These are phyloP conservation scores for Sugiyamaella americana DNA, from an alignment of 805 yeast species.

Conservation along the genomic window DNA sequence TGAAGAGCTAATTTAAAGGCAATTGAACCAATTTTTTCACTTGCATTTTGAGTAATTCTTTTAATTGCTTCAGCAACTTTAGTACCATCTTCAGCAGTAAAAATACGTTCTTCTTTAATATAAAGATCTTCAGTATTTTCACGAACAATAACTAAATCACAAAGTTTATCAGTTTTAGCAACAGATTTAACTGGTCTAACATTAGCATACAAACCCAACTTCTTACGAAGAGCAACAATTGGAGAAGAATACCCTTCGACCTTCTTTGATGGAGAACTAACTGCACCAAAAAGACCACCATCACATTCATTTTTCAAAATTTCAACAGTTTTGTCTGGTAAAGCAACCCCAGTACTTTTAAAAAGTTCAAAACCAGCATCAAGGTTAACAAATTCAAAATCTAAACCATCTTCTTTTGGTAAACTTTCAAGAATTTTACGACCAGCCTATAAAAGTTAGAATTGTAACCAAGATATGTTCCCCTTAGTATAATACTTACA, in stretches of 20 bases:
- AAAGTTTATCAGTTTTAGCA: conserved; percentile 76
- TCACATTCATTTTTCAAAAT: conserved; percentile 76
- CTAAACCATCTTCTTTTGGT: conserved; percentile 60
- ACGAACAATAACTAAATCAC: conserved; percentile 96
- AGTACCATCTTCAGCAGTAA: conserved; percentile 70
- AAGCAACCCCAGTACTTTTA: conserved; percentile 90
- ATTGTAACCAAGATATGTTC: not conserved
- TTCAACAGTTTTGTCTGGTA: conserved; percentile 87
- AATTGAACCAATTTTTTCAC: conserved; percentile 78
- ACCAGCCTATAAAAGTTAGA: conserved; percentile 46
- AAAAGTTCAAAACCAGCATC: conserved; percentile 94
- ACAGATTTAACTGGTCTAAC: conserved; percentile 97
- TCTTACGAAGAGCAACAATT: conserved; percentile 96
- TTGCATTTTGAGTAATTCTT: conserved; percentile 86
- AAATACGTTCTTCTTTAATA: conserved; percentile 84
- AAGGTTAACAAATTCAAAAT: conserved; percentile 79
- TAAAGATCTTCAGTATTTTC: conserved; percentile 98
- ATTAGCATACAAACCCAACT: conserved; percentile 89
- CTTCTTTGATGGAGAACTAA: conserved; percentile 84
- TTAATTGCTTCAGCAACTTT: conserved; percentile 96
- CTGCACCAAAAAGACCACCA: conserved; percentile 98
- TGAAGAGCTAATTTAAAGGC: conserved; percentile 90
- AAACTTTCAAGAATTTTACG: conserved; percentile 76
- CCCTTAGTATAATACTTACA: conserved; percentile 2
- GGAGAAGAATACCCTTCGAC: conserved; percentile 98